Conservation (phyloP, 768 basidiomycete species). For the Podaxis sp. region DNA sequence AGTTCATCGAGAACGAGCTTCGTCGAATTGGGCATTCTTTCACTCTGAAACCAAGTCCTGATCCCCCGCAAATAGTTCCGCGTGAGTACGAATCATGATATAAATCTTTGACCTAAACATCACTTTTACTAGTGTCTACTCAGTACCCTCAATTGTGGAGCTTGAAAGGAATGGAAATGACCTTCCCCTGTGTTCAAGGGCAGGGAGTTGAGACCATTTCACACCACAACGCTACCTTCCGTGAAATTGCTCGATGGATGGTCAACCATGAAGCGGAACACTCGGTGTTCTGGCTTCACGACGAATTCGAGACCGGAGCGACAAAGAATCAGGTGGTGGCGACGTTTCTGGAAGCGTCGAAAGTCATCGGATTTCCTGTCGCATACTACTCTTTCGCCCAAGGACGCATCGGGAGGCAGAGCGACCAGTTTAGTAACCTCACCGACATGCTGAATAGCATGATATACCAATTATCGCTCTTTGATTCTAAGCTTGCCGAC, state of each 20-base stretch:
- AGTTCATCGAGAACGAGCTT: not conserved
- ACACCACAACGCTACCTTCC: not conserved
- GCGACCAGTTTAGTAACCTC: not conserved
- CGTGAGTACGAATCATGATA: not conserved
- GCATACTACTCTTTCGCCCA: slow-evolving; percentile 5
- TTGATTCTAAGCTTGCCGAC: not conserved
- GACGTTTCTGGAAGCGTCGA: not conserved
- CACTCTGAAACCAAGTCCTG: not conserved
- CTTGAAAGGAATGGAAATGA: not conserved
- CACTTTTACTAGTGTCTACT: not conserved
- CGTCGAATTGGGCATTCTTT: not conserved
- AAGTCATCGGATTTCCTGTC: not conserved
- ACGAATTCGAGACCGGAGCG: not conserved
- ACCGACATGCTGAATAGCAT: not conserved
- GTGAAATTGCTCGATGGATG: slow-evolving; percentile 2
- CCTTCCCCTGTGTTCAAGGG: not conserved
- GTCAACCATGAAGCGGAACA: not conserved
- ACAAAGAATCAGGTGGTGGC: not conserved
- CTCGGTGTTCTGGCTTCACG: slow-evolving; percentile 1
- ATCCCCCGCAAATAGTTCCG: not conserved
- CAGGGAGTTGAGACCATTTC: not conserved
- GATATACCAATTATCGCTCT: not conserved
- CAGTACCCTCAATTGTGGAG: not conserved
- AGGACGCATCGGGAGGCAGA: not conserved
- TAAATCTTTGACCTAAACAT: too few species aligned